Evolutionary conservation across 2,329 filamentous ascomycete genomes (phyloP), one percentile per base, ranked within the genome.

Genomic region (Westerdykella aurantiaca): DNA sequence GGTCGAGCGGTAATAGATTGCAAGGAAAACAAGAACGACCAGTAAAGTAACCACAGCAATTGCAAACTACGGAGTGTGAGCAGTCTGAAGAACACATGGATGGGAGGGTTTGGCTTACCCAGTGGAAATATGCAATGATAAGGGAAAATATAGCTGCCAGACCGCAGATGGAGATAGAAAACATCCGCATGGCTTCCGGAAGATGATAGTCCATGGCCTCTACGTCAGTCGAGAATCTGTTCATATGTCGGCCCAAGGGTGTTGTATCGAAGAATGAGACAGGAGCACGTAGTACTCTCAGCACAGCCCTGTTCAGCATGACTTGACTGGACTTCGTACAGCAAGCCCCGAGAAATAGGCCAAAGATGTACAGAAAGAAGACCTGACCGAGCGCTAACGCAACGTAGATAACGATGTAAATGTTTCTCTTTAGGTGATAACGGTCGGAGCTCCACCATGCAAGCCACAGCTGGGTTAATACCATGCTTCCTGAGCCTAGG

Each of bases 331-430:
- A 22, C 29, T 37, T 13, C 14, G 33, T 31, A 31, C 34, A 37
- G 37, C 21, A 21, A 42, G 41, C 33, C 17, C 31, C 35, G 16
- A 45, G 16, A 25, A 18, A 34, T 16, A 16, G 29, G 11, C 34
- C 38, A 14, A 45, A 44, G n/a, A 48, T 42, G 43, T 51, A 49
- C 46, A 45, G 34, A 16, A 50, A 50, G 39, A 58, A 41, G 31
- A 37, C 39, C 29, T 34, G 40, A 34, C 2, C 42, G 17, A 37
- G 25, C 29, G 14, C 14, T 22, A 34, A 29, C 14, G 10, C 14
- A 23, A 29, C 38, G 38, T 39, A 39, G 17, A 39, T 23, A 6
- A 13, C 38, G 38, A 39, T 39, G 17, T 39, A 21, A 21, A 21
- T 21, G 4, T 21, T 3, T 6, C 18, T 3, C 18, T 21, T 21